phyloP scores from a whole-genome alignment of 2,329 filamentous ascomycete species.

The Chrysoporthe cubensis region DNA sequence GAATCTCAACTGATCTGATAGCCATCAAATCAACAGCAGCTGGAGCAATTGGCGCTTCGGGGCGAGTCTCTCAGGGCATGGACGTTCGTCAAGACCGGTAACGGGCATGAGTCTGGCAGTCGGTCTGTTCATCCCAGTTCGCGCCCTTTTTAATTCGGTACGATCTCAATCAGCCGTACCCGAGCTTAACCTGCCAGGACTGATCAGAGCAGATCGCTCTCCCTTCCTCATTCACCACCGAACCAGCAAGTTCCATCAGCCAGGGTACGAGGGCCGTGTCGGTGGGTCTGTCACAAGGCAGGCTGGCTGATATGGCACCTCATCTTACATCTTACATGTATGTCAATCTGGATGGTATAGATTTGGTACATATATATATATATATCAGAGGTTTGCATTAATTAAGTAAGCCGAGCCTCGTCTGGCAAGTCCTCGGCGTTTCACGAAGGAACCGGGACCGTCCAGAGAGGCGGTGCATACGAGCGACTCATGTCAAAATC shows the following conservation, averaged over 20 bases:
- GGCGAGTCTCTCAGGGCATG: neutral
- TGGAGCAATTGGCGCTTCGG: neutral
- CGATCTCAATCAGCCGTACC: too few relatives aligned
- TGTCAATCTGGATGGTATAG: neutral
- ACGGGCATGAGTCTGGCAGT: neutral
- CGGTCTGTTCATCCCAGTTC: neutral
- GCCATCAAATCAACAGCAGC: neutral
- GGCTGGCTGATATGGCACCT: neutral
- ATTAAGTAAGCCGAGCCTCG: neutral
- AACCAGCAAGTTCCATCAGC: neutral
- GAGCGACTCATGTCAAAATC: neutral
- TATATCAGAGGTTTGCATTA: neutral
- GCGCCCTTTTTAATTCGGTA: neutral
- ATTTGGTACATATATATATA: neutral
- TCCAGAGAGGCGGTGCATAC: neutral
- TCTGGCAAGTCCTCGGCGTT: neutral
- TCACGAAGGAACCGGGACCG: neutral
- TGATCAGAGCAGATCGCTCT: too few relatives aligned
- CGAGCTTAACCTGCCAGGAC: too few relatives aligned
- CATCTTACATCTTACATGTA: neutral
- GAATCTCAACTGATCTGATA: neutral
- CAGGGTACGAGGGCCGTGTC: neutral
- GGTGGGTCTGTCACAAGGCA: neutral
- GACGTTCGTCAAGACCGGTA: neutral
- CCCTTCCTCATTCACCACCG: neutral